A percentile compares a stretch with the other conserved stretches of the same genome.
Conservation (phyloP, 2,329 filamentous ascomycete genomes). For the Cryphonectria naterciae region DNA sequence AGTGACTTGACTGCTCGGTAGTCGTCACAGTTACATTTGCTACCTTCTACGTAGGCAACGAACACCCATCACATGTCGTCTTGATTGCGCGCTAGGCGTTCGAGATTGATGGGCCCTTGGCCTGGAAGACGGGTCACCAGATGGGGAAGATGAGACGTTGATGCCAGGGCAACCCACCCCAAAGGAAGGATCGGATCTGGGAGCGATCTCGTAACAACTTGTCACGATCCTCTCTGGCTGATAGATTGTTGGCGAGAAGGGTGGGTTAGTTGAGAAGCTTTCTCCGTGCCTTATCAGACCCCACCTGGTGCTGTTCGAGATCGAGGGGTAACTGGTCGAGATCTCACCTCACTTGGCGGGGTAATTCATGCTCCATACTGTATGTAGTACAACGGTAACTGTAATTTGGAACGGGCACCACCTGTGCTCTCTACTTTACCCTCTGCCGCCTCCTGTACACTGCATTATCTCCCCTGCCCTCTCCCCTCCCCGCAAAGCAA, state of each 20-base stretch:
- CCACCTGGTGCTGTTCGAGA: conserved; percentile 3
- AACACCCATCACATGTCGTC: neutral
- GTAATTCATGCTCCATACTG: conserved; percentile 3
- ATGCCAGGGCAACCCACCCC: neutral
- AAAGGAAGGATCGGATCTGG: neutral
- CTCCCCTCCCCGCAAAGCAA: neutral
- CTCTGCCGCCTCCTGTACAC: conserved; percentile 9
- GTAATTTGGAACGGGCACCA: neutral
- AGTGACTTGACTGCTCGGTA: neutral
- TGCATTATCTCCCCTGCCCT: conserved; percentile 13
- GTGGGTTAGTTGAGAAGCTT: no score
- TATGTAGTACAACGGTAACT: neutral
- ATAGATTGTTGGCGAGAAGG: neutral
- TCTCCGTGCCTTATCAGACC: neutral
- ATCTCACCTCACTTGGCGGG: conserved; percentile 18
- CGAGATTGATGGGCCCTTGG: neutral
- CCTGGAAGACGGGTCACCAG: conserved; percentile 3
- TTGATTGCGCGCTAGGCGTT: conserved; percentile 2
- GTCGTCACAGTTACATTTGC: neutral
- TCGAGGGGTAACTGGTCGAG: conserved; percentile 11
- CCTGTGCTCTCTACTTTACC: neutral
- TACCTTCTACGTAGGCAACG: neutral
- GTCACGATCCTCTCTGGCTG: neutral
- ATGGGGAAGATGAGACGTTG: conserved; percentile 6
- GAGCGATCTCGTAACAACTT: neutral